Evolutionary conservation across 23 red algal species (phyloP).

Genomic region (Gracilaria caudata): DNA sequence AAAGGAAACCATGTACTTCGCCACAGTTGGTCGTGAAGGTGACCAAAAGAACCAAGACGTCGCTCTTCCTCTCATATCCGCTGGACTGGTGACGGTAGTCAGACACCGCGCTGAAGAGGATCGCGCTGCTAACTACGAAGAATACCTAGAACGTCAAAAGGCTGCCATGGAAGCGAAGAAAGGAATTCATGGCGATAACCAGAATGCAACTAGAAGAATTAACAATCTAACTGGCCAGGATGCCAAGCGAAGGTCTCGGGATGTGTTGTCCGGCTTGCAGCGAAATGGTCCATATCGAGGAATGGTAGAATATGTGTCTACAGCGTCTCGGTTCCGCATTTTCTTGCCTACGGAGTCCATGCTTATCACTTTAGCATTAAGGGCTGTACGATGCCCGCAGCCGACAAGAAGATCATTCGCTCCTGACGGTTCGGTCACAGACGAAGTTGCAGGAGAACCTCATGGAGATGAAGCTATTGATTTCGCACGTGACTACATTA

Average conservation of each 20-base stretch:
- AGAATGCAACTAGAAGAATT: constrained; percentile 32
- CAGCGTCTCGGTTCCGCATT: constrained; percentile 68
- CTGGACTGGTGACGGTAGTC: constrained; percentile 71
- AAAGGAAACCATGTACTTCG: constrained; percentile 74
- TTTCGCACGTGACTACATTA: constrained; percentile 73
- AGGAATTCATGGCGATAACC: constrained; percentile 68
- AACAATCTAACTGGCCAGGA: constrained; percentile 82
- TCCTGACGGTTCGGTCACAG: constrained; percentile 47
- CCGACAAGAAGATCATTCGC: constrained; percentile 46
- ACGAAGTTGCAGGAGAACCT: constrained; percentile 55
- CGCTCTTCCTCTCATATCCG: constrained; percentile 69
- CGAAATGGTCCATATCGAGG: constrained; percentile 69
- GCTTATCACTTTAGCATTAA: constrained; percentile 74
- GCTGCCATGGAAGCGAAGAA: constrained; percentile 68
- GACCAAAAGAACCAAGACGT: constrained; percentile 76
- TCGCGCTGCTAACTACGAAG: constrained; percentile 78
- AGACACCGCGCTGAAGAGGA: constrained; percentile 81
- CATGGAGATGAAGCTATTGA: constrained; percentile 78
- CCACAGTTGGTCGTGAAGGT: constrained; percentile 62
- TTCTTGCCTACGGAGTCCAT: constrained; percentile 72
- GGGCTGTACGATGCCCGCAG: constrained; percentile 74
- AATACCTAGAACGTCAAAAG: constrained; percentile 78
- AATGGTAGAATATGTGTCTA: constrained; percentile 78
- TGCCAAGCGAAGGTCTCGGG: constrained; percentile 76
- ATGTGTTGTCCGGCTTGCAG: constrained; percentile 73